Conservation (phyloP, 2,329 filamentous ascomycete species). For the Colletotrichum nymphaeae region DNA sequence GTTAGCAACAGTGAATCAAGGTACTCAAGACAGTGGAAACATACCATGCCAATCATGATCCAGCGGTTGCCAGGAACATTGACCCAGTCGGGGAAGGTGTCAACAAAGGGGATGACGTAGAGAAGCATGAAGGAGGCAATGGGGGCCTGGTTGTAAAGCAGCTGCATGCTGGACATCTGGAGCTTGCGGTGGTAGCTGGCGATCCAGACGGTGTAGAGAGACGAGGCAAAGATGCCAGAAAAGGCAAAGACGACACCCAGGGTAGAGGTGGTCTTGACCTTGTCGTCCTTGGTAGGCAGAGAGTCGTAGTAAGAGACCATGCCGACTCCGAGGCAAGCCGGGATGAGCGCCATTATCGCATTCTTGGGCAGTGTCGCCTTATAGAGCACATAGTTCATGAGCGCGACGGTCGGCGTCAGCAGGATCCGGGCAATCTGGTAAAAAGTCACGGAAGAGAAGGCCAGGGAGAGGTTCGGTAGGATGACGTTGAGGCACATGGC, state of each 20-base stretch:
- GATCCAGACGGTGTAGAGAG: constrained; percentile 77
- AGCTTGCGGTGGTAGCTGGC: constrained; percentile 73
- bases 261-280: constrained; percentile 65
- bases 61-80: constrained; percentile 63
- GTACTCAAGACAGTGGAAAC: constrained; percentile 36
- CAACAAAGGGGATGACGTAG: constrained; percentile 74
- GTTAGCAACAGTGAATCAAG: not conserved
- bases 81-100: constrained; percentile 69
- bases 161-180: constrained; percentile 75
- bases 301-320: constrained; percentile 78
- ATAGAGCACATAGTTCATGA: constrained; percentile 74
- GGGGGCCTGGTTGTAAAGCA: constrained; percentile 76
- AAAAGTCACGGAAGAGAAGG: constrained; percentile 75
- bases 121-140: constrained; percentile 71
- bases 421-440: constrained; percentile 77
- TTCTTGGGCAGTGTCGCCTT: constrained; percentile 63
- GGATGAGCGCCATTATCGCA: constrained; percentile 66
- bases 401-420: constrained; percentile 72
- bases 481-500: constrained; percentile 78
- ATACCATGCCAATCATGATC: constrained; percentile 69
- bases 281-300: constrained; percentile 57
- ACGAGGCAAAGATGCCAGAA: constrained; percentile 71
- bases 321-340: constrained; percentile 72
- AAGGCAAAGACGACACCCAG: constrained; percentile 75
- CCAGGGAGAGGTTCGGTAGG: constrained; percentile 74